phyloP scores from a whole-genome alignment of 495 filamentous ascomycete genomes.

The Hypoxylon rickii region DNA sequence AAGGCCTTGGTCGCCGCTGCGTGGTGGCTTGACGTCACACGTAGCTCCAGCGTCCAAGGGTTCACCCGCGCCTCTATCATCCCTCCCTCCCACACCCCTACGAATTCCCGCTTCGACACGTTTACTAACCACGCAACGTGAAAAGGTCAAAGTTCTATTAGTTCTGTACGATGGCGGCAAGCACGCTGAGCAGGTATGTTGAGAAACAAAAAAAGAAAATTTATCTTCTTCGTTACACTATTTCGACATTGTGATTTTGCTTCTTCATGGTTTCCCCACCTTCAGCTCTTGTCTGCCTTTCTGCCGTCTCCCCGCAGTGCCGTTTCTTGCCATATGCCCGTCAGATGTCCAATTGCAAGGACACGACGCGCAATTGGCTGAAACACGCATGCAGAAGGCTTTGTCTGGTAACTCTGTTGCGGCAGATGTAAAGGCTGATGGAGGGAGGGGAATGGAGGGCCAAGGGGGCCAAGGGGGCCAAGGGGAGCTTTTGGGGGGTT shows the following conservation, averaged over 20 bases:
- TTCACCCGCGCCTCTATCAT: conserved; percentile 16
- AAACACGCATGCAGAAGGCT: conserved; percentile 29
- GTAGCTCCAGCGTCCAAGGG: conserved; percentile 33
- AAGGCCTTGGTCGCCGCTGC: conserved; percentile 33
- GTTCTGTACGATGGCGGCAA: conserved; percentile 61
- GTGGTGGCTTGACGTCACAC: conserved; percentile 35
- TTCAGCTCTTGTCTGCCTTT: background rate
- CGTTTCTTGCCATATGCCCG: conserved; percentile 22
- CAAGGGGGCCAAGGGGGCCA: conserved; percentile 1
- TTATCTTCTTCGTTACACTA: background rate
- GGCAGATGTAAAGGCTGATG: conserved; percentile 29
- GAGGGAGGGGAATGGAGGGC: conserved; percentile 8
- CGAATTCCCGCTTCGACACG: conserved; percentile 36
- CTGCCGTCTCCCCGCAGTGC: conserved; percentile 29
- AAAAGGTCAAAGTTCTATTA: conserved; percentile 62
- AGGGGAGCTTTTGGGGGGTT: no score
- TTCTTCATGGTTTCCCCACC: background rate
- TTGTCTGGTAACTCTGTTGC: conserved; percentile 26
- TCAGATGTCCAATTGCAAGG: conserved; percentile 14
- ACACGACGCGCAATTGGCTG: conserved; percentile 29
- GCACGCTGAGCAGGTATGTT: conserved; percentile 56
- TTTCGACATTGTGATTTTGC: conserved; percentile 1
- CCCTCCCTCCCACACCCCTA: conserved; percentile 4
- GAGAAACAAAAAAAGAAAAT: background rate
- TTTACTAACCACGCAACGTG: conserved; percentile 52